These are phyloP conservation scores for Dendrothele bispora DNA, from an alignment of 768 basidiomycete genomes.

Conservation along the genomic window DNA sequence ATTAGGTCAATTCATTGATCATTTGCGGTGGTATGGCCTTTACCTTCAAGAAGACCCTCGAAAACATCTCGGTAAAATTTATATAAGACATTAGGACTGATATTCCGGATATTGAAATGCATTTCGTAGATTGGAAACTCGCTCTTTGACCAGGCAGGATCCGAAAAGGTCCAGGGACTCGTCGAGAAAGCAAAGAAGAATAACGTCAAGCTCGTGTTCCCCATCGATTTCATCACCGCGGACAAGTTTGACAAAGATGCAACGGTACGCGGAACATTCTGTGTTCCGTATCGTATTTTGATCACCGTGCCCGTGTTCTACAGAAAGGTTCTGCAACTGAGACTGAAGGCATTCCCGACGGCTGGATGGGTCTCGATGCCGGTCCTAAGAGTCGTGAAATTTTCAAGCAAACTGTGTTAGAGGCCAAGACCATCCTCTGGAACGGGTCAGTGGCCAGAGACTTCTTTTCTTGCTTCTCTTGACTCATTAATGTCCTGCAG, in stretches of 20 bases:
- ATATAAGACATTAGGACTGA: not conserved
- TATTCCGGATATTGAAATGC: conserved; percentile 3
- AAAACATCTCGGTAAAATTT: conserved; percentile 64
- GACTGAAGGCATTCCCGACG: conserved; percentile 83
- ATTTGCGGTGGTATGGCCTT: conserved; percentile 99
- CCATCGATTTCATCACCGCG: conserved; percentile 90
- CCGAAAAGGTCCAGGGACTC: conserved; percentile 79
- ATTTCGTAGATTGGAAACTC: conserved; percentile 83
- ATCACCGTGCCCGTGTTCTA: too few species aligned
- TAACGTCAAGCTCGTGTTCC: conserved; percentile 93
- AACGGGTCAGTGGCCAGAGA: conserved; percentile 88
- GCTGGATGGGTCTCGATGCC: conserved; percentile 94
- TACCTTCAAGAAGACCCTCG: conserved; percentile 95
- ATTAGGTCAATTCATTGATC: conserved; percentile 89
- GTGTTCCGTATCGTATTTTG: too few species aligned
- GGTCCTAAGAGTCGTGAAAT: conserved; percentile 82
- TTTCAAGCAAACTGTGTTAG: conserved; percentile 77
- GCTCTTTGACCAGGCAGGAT: conserved; percentile 87
- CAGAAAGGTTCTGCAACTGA: conserved; percentile 80
- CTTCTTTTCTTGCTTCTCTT: conserved; percentile 6
- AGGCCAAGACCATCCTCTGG: conserved; percentile 96
- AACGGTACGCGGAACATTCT: conserved; percentile 48
- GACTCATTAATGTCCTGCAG: conserved; percentile 37
- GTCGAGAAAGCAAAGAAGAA: conserved; percentile 92
- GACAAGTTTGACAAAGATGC: conserved; percentile 97